Evolutionary conservation across 1,284 basidiomycete genomes (phyloP), one percentile per base, ranked within the genome.

Genomic region (Heterobasidion irregulare): DNA sequence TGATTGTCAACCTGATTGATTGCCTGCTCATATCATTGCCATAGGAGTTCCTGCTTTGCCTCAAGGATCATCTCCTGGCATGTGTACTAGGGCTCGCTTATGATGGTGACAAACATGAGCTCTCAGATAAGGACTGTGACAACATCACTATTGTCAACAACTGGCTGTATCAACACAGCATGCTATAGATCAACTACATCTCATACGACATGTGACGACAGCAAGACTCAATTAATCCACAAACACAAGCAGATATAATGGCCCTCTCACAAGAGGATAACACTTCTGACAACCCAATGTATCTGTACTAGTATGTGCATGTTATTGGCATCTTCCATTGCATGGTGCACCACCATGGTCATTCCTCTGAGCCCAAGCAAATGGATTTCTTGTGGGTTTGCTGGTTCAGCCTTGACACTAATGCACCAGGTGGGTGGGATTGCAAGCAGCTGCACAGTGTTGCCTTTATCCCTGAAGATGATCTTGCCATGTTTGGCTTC

Each of bases 381-480:
- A 53, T 54, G n/a, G 53, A 54, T 3, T 47, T 54, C 53, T 7
- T 48, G 2, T 54, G 45, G 45, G 53, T 54, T 2, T n/a, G 53
- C 6, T 54, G 53, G 53, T 41, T 54, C 6, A 35, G 35, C 8
- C 34, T 10, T 2, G 35, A 54, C 16, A 2, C 32, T 18, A 8
- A 10, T 8, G 2, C 15, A n/a, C 16, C 45, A 12, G 2, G 34
- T 9, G 46, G 46, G 10, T 54, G 45, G 53, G 7, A 34, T n/a
- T 2, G n/a, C 6, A 9, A 19, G 9, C 46, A 35, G 6, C 33
- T 54, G 2, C 26, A 19, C 9, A 19, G 33, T 9, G 35, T 54
- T 15, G 46, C 33, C 6, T 38, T 16, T 2, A 12, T 41, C 15
- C 10, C 9, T 5, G 5, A 15, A 2, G 15, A 41, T 41, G 10